phyloP scores from a whole-genome alignment of 2,329 filamentous ascomycete species.

The Paecilomyces fulvus region DNA sequence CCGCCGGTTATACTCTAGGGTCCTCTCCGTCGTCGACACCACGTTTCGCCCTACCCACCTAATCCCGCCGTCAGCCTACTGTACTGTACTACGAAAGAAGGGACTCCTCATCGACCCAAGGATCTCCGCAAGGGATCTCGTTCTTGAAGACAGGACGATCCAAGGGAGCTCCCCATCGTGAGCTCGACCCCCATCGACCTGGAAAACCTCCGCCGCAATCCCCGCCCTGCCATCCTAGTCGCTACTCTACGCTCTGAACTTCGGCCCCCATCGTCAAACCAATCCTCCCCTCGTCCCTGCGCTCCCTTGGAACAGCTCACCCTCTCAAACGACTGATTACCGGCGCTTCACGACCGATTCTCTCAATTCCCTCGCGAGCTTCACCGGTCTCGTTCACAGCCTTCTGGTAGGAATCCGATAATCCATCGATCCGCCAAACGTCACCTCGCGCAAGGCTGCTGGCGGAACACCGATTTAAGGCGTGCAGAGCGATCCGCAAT shows the following conservation, averaged over 20 bases:
- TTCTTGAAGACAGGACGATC: background rate
- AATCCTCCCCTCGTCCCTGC: background rate
- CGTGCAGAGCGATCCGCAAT: background rate
- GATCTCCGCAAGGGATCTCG: background rate
- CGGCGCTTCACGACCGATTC: background rate
- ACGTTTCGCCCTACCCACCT: background rate
- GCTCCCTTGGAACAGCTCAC: background rate
- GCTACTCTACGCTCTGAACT: background rate
- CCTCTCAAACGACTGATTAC: background rate
- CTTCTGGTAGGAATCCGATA: background rate
- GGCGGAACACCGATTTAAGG: background rate
- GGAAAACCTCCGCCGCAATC: background rate
- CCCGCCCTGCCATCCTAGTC: background rate
- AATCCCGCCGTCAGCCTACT: background rate
- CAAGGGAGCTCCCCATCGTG: background rate
- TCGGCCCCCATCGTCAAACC: background rate
- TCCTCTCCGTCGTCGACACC: background rate
- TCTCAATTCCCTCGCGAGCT: background rate
- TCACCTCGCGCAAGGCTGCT: background rate
- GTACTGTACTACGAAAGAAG: background rate
- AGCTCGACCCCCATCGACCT: background rate
- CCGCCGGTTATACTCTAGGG: background rate
- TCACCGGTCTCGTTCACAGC: background rate
- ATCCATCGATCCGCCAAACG: background rate
- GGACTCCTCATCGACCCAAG: background rate